Evolutionary conservation across 2,329 filamentous ascomycete genomes (phyloP), one percentile per base, ranked within the genome.

Genomic region (Aspergillus hortae): DNA sequence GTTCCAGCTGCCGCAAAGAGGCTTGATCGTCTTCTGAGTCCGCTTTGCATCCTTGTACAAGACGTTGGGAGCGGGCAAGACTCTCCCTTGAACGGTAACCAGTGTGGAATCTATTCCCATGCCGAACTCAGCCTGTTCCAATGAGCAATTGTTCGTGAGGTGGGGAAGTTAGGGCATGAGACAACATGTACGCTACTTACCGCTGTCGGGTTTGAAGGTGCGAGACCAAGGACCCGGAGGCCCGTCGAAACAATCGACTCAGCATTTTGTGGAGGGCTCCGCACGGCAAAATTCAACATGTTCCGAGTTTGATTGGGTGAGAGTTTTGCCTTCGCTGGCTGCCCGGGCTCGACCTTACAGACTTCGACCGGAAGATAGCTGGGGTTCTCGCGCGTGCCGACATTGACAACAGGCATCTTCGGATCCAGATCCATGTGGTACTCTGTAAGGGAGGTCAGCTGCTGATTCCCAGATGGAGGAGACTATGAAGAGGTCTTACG

Each of bases 271-370:
- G 77, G 77, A 0, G 89, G 89, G 0, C 73, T 73, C 4, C 87
- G 80, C 51, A 87, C 89, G 1, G 90, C 87, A 64, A 90, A 89
- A 0, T 72, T 72, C 43, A 92, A 83, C 89, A 94, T 92, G 0
- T 73, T 62, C 0, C 79, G 76, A 0, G 87, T 88, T 63, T 92
- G 87, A 0, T 76, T 68, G 0, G 78, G 74, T 0, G 67, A 77
- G 14, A 92, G 74, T 60, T 85, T 84, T 4, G 79, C 72, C 36
- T 80, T 82, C 19, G 84, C 77, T 0, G 80, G 68, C 62, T 94
- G 89, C 0, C 87, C 88, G 1, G 81, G 77, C 7, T 83, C 64
- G 2, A 94, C 78, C 4, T 74, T 68, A 56, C 88, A 85, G 5
- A 85, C 73, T 65, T 92, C 87, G 0, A 82, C 80, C 0, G 88